A percentile compares a stretch with the other conserved stretches of the same genome.
phyloP scores from a whole-genome alignment of 2,329 filamentous ascomycete species.

The Penicillium sp. region DNA sequence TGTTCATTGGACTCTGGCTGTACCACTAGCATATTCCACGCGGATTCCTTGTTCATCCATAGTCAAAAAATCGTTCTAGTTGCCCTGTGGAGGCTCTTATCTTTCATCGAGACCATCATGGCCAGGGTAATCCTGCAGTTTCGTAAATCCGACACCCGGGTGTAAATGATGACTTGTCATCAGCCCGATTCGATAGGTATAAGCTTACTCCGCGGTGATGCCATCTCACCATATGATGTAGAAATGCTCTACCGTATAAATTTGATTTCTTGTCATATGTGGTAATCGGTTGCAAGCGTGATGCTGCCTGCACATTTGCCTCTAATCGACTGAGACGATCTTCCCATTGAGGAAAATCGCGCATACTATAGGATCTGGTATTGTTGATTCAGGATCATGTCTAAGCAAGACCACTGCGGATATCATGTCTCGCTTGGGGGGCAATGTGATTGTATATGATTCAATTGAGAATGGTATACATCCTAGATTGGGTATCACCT shows the following conservation, averaged over 20 bases:
- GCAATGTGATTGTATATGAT: neutral
- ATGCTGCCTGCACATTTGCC: slow-evolving; percentile 5
- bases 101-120: neutral
- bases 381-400: neutral
- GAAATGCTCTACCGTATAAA: neutral
- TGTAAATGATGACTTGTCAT: neutral
- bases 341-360: slow-evolving; percentile 6
- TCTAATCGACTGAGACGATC: neutral
- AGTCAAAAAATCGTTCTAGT: slow-evolving; percentile 17
- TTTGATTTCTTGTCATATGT: neutral
- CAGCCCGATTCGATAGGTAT: slow-evolving; percentile 4
- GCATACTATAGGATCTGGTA: slow-evolving; percentile 4
- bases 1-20: slow-evolving; percentile 31
- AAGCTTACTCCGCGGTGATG: neutral
- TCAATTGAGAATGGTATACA: neutral
- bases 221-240: neutral
- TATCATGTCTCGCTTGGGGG: neutral
- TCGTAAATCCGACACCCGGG: neutral
- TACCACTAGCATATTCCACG: slow-evolving; percentile 24
- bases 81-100: slow-evolving; percentile 2
- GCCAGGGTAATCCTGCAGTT: no score
- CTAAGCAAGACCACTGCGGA: neutral
- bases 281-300: slow-evolving; percentile 7
- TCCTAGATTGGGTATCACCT: neutral
- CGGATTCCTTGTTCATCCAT: slow-evolving; percentile 18